Evolutionary conservation across 2,329 filamentous ascomycete species (phyloP), one percentile per base, ranked within the genome.

Genomic region (Thelonectria rubi): DNA sequence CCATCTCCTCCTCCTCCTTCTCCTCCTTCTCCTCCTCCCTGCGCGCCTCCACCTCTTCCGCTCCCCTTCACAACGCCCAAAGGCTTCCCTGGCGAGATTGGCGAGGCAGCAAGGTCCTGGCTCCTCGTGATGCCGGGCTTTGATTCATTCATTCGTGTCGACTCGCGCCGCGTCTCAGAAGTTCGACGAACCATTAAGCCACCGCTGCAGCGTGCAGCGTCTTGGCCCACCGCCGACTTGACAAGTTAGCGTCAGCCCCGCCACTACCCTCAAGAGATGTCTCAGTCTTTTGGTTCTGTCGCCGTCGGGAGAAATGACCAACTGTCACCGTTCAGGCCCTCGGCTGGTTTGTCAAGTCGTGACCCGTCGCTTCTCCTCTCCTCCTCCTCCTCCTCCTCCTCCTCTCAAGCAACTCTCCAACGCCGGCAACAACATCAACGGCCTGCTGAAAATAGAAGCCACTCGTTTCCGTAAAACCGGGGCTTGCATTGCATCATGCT

Each of bases 401-500:
- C 43, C 48, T 57, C 30, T n/a, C n/a, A n/a, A n/a, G n/a, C n/a
- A n/a, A n/a, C n/a, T n/a, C 11, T 5, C 10, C 10, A 37, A 8
- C 21, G 10, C 18, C 14, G 18, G 20, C 18, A 18, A 42, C 49
- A 64, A 56, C 40, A 51, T 43, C 58, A 48, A 46, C 56, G 55
- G 53, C 64, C 60, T 60, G 48, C 64, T 66, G 57, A 65, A 63
- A 68, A 72, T 65, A 67, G 68, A 60, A 63, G 61, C 61, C 64
- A 54, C 56, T 55, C 60, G 63, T 66, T 24, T 68, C 68, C 68
- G 68, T 64, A 63, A 71, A 70, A 68, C 62, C 49, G 53, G 66
- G 62, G 56, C 48, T 49, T 47, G 48, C 51, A 70, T 72, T 72
- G 68, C 69, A 72, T 72, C 69, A 72, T 65, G 46, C 60, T 72